phyloP scores from a whole-genome alignment of 768 basidiomycete species.

The Boletus sensibilis region DNA sequence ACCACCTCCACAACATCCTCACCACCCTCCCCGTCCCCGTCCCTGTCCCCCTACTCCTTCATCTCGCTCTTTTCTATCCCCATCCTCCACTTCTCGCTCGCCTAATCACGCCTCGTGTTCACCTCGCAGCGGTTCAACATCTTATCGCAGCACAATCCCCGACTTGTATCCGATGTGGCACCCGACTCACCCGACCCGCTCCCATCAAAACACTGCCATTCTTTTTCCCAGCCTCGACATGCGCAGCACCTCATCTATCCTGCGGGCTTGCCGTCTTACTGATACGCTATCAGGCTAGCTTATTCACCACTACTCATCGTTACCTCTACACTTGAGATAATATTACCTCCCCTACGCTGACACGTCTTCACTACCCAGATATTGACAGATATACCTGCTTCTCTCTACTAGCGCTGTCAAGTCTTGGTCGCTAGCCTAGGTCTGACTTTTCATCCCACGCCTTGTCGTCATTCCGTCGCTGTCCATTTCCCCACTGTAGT shows the following conservation, averaged over 20 bases:
- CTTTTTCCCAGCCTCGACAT: constrained; percentile 9
- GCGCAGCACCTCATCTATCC: not conserved
- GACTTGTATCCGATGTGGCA: not conserved
- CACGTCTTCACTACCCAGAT: not conserved
- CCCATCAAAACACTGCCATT: constrained; percentile 13
- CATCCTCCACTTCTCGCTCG: not conserved
- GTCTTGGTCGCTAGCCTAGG: not conserved
- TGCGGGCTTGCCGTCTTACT: not conserved
- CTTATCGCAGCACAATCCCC: constrained; percentile 13
- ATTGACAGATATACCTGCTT: not conserved
- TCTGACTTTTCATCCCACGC: not conserved
- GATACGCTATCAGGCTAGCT: not conserved
- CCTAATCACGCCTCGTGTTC: not conserved
- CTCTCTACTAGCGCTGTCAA: not conserved
- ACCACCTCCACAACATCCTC: not conserved
- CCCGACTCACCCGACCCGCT: constrained; percentile 1
- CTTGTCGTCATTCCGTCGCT: not conserved
- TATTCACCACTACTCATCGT: no score
- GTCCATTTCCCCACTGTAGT: not conserved
- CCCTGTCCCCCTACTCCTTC: not conserved
- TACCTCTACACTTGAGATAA: not conserved
- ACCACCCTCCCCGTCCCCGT: not conserved
- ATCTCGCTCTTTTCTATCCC: not conserved
- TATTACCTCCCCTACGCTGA: not conserved
- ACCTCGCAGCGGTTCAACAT: not conserved